Evolutionary conservation across 202 grass and related monocot genomes (phyloP), one percentile per base, ranked within the genome.

Genomic region (Setaria italica): DNA sequence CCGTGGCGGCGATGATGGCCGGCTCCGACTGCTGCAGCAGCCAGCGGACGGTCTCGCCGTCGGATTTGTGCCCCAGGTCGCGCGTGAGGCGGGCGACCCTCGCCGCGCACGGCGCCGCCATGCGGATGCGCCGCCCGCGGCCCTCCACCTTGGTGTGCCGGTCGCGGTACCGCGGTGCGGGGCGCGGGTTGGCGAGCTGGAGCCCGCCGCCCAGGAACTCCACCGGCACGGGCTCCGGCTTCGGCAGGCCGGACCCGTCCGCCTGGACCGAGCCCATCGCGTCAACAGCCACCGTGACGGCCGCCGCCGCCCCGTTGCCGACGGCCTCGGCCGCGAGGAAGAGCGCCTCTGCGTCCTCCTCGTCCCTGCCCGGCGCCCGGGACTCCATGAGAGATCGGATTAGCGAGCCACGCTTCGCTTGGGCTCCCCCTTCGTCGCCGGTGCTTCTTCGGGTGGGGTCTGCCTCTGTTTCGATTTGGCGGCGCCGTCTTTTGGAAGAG

Each of bases 131-230:
- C 21, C 94, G 90, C 33, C 90, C 94, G 20, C 94, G 94, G 41
- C 94, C 94, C 86, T 97, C 94, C 9, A 97, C 94, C 84, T 92
- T 97, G 37, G 80, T 92, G 85, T 97, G 94, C n/a, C 94, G 89
- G 86, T 97, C 94, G 79, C 88, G 87, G 84, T 92, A 90, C n/a
- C 90, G 72, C 53, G 85, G 80, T 14, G 88, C 3, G 5, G 80
- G 80, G 0, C 21, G 76, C 46, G 78, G 25, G 35, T 74, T 78
- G 11, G 89, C 67, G 15, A 91, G n/a, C 29, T 83, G 74, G 12
- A 94, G 66, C 2, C 70, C 85, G 35, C 84, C 68, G 45, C 84
- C 73, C 10, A 92, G 55, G 53, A 88, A 75, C 29, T 97, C 92
- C 62, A 81, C 80, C 35, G 86, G 58, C 56, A 87, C 81, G 15